Evolutionary conservation across 1,139 yeast genomes (phyloP).

Genomic region (Blastobotrys indianensis): DNA sequence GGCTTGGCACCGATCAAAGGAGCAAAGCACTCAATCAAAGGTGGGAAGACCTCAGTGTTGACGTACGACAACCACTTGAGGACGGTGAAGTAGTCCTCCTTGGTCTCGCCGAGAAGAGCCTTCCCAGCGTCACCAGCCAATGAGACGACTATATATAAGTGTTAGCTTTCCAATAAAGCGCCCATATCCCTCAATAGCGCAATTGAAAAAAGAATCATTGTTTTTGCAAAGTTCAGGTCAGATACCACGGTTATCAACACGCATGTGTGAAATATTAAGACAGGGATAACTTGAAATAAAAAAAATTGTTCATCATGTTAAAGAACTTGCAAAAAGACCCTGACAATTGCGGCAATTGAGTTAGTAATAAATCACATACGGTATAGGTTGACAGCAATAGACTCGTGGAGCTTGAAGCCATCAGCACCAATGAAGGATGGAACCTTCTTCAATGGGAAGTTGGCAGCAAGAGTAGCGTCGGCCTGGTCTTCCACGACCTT

Average conservation of each 20-base stretch:
- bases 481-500: conserved; percentile 42
- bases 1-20: conserved; percentile 49
- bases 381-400: conserved; percentile 59
- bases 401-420: conserved; percentile 75
- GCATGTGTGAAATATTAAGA: conserved; percentile 49
- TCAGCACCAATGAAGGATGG: conserved; percentile 80
- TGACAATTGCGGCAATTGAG: background rate
- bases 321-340: conserved; percentile 18
- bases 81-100: conserved; percentile 63
- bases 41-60: conserved; percentile 60
- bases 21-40: conserved; percentile 36
- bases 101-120: conserved; percentile 55
- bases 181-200: no score
- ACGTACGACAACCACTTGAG: conserved; percentile 78
- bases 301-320: conserved; percentile 50
- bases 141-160: conserved; percentile 26
- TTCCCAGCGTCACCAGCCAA: conserved; percentile 24
- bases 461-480: conserved; percentile 43
- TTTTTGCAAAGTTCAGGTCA: background rate
- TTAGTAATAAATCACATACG: conserved; percentile 26
- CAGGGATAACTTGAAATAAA: conserved; percentile 76
- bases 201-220: background rate
- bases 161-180: conserved; percentile 12
- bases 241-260: conserved; percentile 56
- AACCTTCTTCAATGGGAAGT: conserved; percentile 66